Base-by-base conservation (phyloP, 75 land plant species). In the Picea glauca region DNA sequence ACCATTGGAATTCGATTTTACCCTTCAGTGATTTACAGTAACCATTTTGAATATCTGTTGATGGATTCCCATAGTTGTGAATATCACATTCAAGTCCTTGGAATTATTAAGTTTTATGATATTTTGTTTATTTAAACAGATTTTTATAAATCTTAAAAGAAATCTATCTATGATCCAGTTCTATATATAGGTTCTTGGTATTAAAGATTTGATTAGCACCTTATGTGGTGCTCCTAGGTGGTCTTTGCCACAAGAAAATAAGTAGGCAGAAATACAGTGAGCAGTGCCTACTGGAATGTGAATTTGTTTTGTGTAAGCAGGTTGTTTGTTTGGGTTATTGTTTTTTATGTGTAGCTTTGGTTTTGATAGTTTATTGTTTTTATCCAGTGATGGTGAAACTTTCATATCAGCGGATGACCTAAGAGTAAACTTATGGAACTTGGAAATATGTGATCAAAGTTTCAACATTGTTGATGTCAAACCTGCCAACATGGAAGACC, bases 401-500 rank as follows among this genome's bases (percentile, higher is more conserved):
- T 95, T 88, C 78, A 93, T 95, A 70, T 95, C 98, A 43, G 98
- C 98, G 33, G 98, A 95, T 78, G 98, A 95, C 82, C 85, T 95
- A 77, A 83, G 98, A 75, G 90, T 95, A 66, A 95, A 95, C 81
- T 84, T 95, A 57, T 95, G 98, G 98, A 95, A 95, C 75, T 73
- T 95, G 80, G 98, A 95, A 83, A 88, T 91, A 75, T 90, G 94
- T 81, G 91, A 87, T 84, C 98, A 93, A 74, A 90, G 96, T 85
- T 95, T 93, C 82, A 95, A 95, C 64, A 95, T 95, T 76, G 94
- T 95, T 78, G 98, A 95, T 79, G 87, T 95, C 74, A 95, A 95
- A 78, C 98, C 98, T 60, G 82, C 89, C 32, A 95, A 93, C 79
- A 95, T 95, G 98, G 98, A 95, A 79, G 98, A 95, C 78, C 85